These are phyloP conservation scores for Lentinus tigrinus DNA, from an alignment of 768 basidiomycete genomes.

Conservation along the genomic window DNA sequence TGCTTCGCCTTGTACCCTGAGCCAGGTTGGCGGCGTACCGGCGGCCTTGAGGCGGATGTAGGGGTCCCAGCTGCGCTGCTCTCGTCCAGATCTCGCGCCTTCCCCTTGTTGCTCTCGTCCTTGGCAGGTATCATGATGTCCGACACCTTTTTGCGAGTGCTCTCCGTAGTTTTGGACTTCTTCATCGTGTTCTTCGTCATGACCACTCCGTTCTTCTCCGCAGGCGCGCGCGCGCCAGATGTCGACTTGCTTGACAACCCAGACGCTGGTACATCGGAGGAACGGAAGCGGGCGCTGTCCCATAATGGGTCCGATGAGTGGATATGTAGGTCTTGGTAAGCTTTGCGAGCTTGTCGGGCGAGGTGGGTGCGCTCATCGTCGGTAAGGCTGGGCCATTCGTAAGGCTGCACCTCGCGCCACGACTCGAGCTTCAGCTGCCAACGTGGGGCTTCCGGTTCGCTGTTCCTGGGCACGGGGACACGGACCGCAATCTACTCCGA, in stretches of 20 bases:
- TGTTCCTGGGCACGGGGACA: conserved; percentile 30
- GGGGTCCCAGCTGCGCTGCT: conserved; percentile 15
- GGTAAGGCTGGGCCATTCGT: conserved; percentile 53
- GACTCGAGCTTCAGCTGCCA: conserved; percentile 56
- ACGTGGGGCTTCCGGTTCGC: conserved; percentile 33
- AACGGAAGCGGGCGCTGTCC: conserved; percentile 45
- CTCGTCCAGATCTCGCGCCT: conserved; percentile 16
- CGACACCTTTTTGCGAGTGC: conserved; percentile 12
- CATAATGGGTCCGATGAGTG: conserved; percentile 63
- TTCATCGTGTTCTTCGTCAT: conserved; percentile 24
- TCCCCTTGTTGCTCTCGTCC: conserved; percentile 37
- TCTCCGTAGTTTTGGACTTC: conserved; percentile 19
- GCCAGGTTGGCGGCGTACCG: conserved; percentile 41
- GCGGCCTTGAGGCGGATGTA: conserved; percentile 21
- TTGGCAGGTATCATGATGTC: conserved; percentile 41
- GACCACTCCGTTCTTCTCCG: conserved; percentile 42
- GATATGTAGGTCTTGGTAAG: conserved; percentile 50
- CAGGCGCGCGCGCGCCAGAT: conserved; percentile 6
- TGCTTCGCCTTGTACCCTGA: conserved; percentile 46
- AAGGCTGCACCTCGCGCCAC: conserved; percentile 73
- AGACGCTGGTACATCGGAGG: conserved; percentile 3
- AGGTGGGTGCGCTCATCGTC: conserved; percentile 48
- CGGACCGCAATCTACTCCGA: conserved; percentile 51
- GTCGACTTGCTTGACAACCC: not conserved
- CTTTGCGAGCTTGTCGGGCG: conserved; percentile 50